These are phyloP conservation scores for Candida dajiaensis DNA, from an alignment of 805 yeast genomes.

Conservation along the genomic window DNA sequence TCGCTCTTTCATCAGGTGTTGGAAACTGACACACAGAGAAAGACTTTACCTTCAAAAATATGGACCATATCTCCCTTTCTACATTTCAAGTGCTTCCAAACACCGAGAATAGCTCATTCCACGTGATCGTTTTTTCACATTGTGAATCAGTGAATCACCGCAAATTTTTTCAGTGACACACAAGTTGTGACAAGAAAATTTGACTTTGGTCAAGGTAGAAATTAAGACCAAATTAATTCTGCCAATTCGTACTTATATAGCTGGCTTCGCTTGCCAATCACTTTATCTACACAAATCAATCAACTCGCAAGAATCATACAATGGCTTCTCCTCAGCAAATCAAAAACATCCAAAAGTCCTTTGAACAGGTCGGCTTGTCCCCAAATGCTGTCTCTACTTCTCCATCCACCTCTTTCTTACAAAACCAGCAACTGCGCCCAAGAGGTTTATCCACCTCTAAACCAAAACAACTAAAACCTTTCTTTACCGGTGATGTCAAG, in stretches of 20 bases:
- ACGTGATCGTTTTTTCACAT: neutral
- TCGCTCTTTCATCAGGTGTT: neutral
- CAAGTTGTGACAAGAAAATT: neutral
- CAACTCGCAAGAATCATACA: neutral
- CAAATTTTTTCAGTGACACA: neutral
- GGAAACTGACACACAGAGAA: neutral
- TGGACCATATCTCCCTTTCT: too few species aligned
- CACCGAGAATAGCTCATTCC: neutral
- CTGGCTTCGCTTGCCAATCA: neutral
- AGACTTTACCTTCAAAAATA: neutral
- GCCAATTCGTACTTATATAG: neutral
- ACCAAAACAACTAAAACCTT: constrained; percentile 81
- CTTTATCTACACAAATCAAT: neutral
- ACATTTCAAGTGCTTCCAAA: neutral
- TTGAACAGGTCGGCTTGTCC: constrained; percentile 53
- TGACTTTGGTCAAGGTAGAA: neutral
- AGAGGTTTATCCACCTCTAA: constrained; percentile 36
- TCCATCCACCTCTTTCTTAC: constrained; percentile 66
- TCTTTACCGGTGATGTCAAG: constrained; percentile 92
- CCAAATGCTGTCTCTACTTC: constrained; percentile 78
- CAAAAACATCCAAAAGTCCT: constrained; percentile 43
- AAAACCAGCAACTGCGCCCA: constrained; percentile 35
- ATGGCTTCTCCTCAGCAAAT: constrained; percentile 73
- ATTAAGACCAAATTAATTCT: neutral
- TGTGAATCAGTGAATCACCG: neutral